Base-by-base conservation (phyloP, 305 asterid genomes). In the Stenogyne calaminthoides region DNA sequence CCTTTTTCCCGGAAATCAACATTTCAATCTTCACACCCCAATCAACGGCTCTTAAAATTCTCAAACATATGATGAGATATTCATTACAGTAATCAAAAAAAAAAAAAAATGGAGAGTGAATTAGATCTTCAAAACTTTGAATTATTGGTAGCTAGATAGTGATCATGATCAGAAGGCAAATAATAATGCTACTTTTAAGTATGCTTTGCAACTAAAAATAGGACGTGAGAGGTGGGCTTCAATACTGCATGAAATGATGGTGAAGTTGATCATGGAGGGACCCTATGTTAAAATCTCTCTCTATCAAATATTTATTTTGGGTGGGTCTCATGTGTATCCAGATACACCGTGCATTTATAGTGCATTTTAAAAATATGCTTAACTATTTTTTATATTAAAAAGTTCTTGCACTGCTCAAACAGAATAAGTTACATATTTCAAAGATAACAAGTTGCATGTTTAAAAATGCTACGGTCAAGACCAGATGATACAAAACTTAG, bases 181-280 rank as follows among this genome's bases (percentile, higher is more conserved):
- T 62, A 74, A 84, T 74, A 82, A 78, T 73, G 86, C 81, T 73
- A 74, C 84, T 81, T 80, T 82, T 80, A 79, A 77, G 64, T 67
- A 79, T 85, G 85, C 82, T 86, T 88, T 82, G 81, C 71, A 46
- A 79, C 71, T 76, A 9, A 64, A 73, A 73, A 20, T 63, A 76
- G 89, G 84, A 81, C 74, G 75, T 79, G 82, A 79, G 80, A 72
- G 74, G 84, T 80, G 84, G 80, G 77, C 88, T 84, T 78, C 69
- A 72, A 84, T 61, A 80, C 70, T 85, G 87, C 88, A 91, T 80
- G 91, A 77, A 84, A 89, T 88, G 89, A 75, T 77, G 85, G 69
- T 63, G 80, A 82, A 73, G 75, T 70, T 86, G 80, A 80, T 81
- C 85, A 76, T 82, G 84, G 88, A 57, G 96, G 97, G 97, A 80